Evolutionary conservation across 23 red algal species (phyloP).

Genomic region (Gracilaria domingensis): DNA sequence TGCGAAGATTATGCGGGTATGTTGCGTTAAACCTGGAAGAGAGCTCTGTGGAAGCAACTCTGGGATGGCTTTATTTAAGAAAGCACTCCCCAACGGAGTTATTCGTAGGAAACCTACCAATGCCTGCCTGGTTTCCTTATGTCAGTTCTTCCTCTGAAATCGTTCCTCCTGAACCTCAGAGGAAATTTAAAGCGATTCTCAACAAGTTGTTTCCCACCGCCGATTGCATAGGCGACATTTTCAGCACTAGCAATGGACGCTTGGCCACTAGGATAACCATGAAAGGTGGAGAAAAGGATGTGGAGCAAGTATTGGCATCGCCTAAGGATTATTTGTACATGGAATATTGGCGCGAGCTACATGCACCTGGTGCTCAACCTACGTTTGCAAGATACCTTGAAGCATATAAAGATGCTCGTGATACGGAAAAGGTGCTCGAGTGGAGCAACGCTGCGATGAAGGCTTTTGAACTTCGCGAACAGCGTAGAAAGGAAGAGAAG

Average conservation of each 20-base stretch:
- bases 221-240: slow-evolving; percentile 34
- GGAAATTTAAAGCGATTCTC: slow-evolving; percentile 38
- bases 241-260: slow-evolving; percentile 57
- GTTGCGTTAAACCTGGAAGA: slow-evolving; percentile 13
- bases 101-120: slow-evolving; percentile 60
- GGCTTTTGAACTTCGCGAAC: slow-evolving; percentile 51
- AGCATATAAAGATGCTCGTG: slow-evolving; percentile 28
- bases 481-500: slow-evolving; percentile 37
- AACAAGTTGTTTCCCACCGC: slow-evolving; percentile 35
- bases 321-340: slow-evolving; percentile 49
- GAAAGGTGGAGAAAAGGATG: slow-evolving; percentile 16
- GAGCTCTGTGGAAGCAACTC: neutral
- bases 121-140: slow-evolving; percentile 49
- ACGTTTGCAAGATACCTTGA: slow-evolving; percentile 17
- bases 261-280: slow-evolving; percentile 43
- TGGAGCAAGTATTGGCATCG: neutral
- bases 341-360: slow-evolving; percentile 29
- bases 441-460: slow-evolving; percentile 71
- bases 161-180: slow-evolving; percentile 5
- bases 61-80: slow-evolving; percentile 64
- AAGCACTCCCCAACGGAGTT: slow-evolving; percentile 44
- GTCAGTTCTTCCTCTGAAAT: neutral
- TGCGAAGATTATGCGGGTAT: slow-evolving; percentile 34
- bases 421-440: slow-evolving; percentile 30
- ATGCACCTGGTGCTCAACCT: slow-evolving; percentile 4